Evolutionary conservation across 192 early-diverging fungal species (phyloP).

Genomic region (Backusella parvicylindrica): DNA sequence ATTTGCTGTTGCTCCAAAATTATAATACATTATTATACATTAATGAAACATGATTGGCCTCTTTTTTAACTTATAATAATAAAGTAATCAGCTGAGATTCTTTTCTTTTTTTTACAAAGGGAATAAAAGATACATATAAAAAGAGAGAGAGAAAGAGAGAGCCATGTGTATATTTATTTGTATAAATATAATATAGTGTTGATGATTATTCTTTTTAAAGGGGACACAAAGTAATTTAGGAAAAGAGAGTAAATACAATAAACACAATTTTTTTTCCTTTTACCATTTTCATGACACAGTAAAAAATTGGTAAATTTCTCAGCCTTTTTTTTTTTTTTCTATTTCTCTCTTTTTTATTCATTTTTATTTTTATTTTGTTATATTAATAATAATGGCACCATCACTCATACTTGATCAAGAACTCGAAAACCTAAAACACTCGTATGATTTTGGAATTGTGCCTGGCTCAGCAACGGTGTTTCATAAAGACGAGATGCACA

Average conservation of each 20-base stretch:
- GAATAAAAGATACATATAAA: not conserved
- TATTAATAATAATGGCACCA: not conserved
- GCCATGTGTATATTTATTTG: too few relatives aligned
- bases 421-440: not conserved
- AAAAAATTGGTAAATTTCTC: not conserved
- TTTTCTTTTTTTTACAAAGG: not conserved
- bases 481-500: conserved; percentile 10
- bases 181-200: too few relatives aligned
- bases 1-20: not conserved
- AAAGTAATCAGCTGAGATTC: not conserved
- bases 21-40: not conserved
- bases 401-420: not conserved
- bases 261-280: too few relatives aligned
- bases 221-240: too few relatives aligned
- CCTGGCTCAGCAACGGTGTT: conserved; percentile 20
- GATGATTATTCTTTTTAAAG: too few relatives aligned
- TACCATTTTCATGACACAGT: not conserved
- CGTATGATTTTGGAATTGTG: conserved; percentile 24
- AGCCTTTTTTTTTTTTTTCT: not conserved
- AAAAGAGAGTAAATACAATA: too few relatives aligned
- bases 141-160: too few relatives aligned
- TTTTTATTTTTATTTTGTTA: not conserved
- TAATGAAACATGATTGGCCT: not conserved
- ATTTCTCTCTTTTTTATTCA: not conserved
- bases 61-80: not conserved